A percentile compares a stretch with the other conserved stretches of the same genome.
Evolutionary conservation across 768 basidiomycete genomes (phyloP).

Genomic region (Clathrus columnatus): DNA sequence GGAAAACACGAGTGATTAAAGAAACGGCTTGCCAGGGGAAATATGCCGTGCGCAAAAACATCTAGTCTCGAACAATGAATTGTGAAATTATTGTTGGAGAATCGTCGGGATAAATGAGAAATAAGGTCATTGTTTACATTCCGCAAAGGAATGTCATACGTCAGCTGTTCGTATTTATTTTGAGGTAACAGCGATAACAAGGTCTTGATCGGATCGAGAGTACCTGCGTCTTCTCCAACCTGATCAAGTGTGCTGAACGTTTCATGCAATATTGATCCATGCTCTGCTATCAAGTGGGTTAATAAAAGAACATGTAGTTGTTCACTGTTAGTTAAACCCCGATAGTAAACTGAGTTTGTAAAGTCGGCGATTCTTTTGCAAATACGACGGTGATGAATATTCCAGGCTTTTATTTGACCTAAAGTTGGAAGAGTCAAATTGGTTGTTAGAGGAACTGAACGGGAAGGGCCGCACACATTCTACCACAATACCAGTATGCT

Average conservation of each 20-base stretch:
- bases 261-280: neutral
- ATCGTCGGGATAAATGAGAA: slow-evolving; percentile 42
- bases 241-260: neutral
- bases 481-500: slow-evolving; percentile 66
- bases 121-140: slow-evolving; percentile 18
- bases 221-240: neutral
- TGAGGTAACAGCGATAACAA: slow-evolving; percentile 41
- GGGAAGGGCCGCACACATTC: slow-evolving; percentile 36
- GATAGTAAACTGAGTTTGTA: slow-evolving; percentile 36
- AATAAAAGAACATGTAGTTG: slow-evolving; percentile 56
- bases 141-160: slow-evolving; percentile 28
- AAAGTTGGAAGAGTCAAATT: slow-evolving; percentile 8
- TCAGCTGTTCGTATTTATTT: slow-evolving; percentile 19
- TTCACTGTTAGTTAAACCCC: slow-evolving; percentile 42
- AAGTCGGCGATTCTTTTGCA: slow-evolving; percentile 52
- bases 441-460: neutral
- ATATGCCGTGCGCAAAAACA: slow-evolving; percentile 65
- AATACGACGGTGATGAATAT: slow-evolving; percentile 52
- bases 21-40: slow-evolving; percentile 65
- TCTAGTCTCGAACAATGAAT: slow-evolving; percentile 50
- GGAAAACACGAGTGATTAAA: slow-evolving; percentile 81
- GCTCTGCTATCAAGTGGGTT: slow-evolving; percentile 48
- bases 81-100: slow-evolving; percentile 76
- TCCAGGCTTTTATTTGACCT: slow-evolving; percentile 72
- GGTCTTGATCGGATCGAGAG: slow-evolving; percentile 22